A percentile compares a stretch with the other conserved stretches of the same genome.
Conservation (phyloP, 495 filamentous ascomycete genomes). For the Aspergillus sclerotiicarbonarius region DNA sequence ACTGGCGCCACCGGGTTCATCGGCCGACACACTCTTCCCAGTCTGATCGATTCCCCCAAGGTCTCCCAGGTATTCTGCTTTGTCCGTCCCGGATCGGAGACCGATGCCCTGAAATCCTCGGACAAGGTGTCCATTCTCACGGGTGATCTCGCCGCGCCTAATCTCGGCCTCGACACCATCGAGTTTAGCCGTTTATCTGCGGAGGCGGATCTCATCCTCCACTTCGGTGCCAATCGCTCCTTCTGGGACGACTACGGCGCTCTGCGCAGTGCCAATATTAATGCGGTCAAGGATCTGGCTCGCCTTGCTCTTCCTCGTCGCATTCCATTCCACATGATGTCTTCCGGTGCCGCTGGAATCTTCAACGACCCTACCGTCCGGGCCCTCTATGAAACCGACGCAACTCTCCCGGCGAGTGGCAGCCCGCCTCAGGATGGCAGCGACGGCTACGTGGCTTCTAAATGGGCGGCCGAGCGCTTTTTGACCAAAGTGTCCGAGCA, state of each 20-base stretch:
- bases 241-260: slow-evolving; percentile 36
- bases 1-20: slow-evolving; percentile 25
- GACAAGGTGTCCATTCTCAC: too few species aligned
- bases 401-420: background rate
- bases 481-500: too few species aligned
- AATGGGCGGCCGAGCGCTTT: slow-evolving; percentile 54
- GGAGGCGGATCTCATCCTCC: slow-evolving; percentile 34
- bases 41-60: too few species aligned
- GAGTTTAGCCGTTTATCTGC: slow-evolving; percentile 20
- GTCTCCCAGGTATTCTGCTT: too few species aligned
- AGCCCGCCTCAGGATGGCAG: slow-evolving; percentile 19
- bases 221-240: slow-evolving; percentile 41
- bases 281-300: slow-evolving; percentile 30
- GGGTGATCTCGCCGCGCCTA: too few species aligned
- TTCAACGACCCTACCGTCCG: too few species aligned
- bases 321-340: slow-evolving; percentile 40
- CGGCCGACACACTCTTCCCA: too few species aligned
- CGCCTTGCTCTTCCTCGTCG: slow-evolving; percentile 19
- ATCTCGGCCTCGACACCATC: slow-evolving; percentile 32
- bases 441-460: slow-evolving; percentile 42
- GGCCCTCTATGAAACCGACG: too few species aligned
- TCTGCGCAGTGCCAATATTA: slow-evolving; percentile 32
- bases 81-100: too few species aligned
- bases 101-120: too few species aligned
- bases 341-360: too few species aligned